Conservation (phyloP, 176 grass and related monocot species). For the Juncus inflexus region DNA sequence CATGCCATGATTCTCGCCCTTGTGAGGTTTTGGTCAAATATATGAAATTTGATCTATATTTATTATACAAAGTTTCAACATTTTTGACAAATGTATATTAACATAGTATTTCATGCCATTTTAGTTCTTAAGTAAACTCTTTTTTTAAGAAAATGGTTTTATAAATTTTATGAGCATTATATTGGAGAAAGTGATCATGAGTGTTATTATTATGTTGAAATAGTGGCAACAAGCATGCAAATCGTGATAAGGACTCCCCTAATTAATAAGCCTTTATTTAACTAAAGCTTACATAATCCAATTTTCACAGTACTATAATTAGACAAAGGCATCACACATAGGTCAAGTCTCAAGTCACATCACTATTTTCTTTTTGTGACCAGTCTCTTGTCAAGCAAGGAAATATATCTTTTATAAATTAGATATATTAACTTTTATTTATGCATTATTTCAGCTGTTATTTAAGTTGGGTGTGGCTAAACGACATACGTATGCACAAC, state of each 20-base stretch:
- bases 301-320: background rate
- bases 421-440: too few species aligned
- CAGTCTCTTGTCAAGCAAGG: slow-evolving; percentile 12
- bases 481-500: too few species aligned
- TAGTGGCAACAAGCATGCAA: slow-evolving; percentile 20
- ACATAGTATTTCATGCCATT: too few species aligned
- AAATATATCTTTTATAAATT: background rate
- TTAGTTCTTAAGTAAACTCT: background rate
- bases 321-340: background rate
- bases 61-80: too few species aligned
- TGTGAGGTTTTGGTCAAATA: background rate
- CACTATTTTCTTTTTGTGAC: slow-evolving; percentile 19
- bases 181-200: slow-evolving; percentile 12
- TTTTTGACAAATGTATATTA: too few species aligned
- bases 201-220: slow-evolving; percentile 12
- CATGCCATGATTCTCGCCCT: slow-evolving; percentile 10
- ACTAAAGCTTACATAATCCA: slow-evolving; percentile 15
- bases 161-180: background rate
- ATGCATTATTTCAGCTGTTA: too few species aligned
- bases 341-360: slow-evolving; percentile 12
- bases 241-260: slow-evolving; percentile 12
- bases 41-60: background rate
- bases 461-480: too few species aligned
- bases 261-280: background rate
- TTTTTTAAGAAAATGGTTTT: background rate